Conservation (phyloP, 2,329 filamentous ascomycete genomes). For the Monosporascus sp. region DNA sequence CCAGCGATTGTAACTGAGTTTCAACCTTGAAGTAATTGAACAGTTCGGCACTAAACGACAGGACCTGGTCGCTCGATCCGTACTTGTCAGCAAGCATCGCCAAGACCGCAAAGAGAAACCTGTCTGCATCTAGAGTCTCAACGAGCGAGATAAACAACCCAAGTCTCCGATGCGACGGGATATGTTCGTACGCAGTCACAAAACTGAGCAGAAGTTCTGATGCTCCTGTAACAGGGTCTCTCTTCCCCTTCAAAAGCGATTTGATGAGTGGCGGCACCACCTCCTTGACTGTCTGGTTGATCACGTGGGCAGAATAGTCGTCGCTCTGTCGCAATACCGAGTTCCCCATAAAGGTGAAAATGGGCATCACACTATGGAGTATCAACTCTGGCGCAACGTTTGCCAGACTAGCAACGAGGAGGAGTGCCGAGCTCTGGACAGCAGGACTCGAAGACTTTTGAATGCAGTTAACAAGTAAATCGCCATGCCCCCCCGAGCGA, state of each 20-base stretch:
- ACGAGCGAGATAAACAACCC: slow-evolving; percentile 81
- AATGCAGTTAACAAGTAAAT: slow-evolving; percentile 89
- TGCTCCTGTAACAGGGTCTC: slow-evolving; percentile 72
- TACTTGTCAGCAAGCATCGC: slow-evolving; percentile 91
- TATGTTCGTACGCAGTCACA: slow-evolving; percentile 92
- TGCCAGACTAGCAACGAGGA: slow-evolving; percentile 82
- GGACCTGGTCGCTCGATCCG: slow-evolving; percentile 66
- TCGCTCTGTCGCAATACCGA: slow-evolving; percentile 89
- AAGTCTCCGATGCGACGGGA: slow-evolving; percentile 78
- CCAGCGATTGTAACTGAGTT: slow-evolving; percentile 72
- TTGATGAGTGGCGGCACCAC: slow-evolving; percentile 88
- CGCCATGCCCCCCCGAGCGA: slow-evolving; percentile 74
- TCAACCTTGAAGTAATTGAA: slow-evolving; percentile 67
- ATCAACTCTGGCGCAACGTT: slow-evolving; percentile 85
- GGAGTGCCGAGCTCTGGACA: slow-evolving; percentile 85
- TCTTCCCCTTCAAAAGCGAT: slow-evolving; percentile 75
- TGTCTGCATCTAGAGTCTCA: slow-evolving; percentile 75
- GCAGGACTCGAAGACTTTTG: slow-evolving; percentile 87
- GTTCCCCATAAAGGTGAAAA: slow-evolving; percentile 96
- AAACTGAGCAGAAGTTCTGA: slow-evolving; percentile 93
- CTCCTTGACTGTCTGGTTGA: slow-evolving; percentile 89
- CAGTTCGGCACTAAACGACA: slow-evolving; percentile 71
- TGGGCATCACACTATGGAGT: slow-evolving; percentile 96
- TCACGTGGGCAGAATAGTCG: slow-evolving; percentile 94
- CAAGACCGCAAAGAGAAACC: slow-evolving; percentile 82